Evolutionary conservation across 2,329 filamentous ascomycete species (phyloP).

Genomic region (Bipolaris gigantea): DNA sequence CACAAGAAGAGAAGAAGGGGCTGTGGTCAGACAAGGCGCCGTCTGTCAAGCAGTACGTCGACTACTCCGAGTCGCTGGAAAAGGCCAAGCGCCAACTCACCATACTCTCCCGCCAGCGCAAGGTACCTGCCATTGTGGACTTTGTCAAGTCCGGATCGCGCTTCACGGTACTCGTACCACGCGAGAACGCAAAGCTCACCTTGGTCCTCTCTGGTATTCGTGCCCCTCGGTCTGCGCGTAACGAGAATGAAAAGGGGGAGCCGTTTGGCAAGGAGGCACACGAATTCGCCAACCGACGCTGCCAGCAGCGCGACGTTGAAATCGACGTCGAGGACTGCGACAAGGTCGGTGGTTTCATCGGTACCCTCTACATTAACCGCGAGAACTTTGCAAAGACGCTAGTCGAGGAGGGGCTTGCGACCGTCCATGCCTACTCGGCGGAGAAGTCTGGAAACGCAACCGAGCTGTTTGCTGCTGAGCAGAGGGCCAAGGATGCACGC

Average conservation of each 20-base stretch:
- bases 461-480: slow-evolving; percentile 85
- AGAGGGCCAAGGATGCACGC: slow-evolving; percentile 82
- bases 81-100: slow-evolving; percentile 94
- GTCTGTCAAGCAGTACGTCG: slow-evolving; percentile 78
- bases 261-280: slow-evolving; percentile 94
- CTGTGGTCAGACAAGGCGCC: slow-evolving; percentile 93
- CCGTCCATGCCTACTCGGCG: slow-evolving; percentile 91
- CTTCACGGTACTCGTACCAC: slow-evolving; percentile 88
- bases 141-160: slow-evolving; percentile 97
- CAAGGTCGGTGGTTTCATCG: slow-evolving; percentile 97
- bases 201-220: slow-evolving; percentile 93
- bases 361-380: slow-evolving; percentile 87
- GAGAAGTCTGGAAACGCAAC: slow-evolving; percentile 89
- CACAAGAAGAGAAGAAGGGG: slow-evolving; percentile 86
- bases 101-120: slow-evolving; percentile 85
- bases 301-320: slow-evolving; percentile 93
- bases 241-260: slow-evolving; percentile 78
- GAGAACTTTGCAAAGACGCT: slow-evolving; percentile 94
- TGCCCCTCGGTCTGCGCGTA: slow-evolving; percentile 82
- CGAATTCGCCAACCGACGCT: slow-evolving; percentile 84
- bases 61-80: slow-evolving; percentile 89
- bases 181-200: slow-evolving; percentile 91
- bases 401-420: slow-evolving; percentile 90
- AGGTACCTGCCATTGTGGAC: slow-evolving; percentile 89
- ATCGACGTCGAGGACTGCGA: slow-evolving; percentile 94